phyloP scores from a whole-genome alignment of 1,284 basidiomycete genomes.

The Irpex sp. region DNA sequence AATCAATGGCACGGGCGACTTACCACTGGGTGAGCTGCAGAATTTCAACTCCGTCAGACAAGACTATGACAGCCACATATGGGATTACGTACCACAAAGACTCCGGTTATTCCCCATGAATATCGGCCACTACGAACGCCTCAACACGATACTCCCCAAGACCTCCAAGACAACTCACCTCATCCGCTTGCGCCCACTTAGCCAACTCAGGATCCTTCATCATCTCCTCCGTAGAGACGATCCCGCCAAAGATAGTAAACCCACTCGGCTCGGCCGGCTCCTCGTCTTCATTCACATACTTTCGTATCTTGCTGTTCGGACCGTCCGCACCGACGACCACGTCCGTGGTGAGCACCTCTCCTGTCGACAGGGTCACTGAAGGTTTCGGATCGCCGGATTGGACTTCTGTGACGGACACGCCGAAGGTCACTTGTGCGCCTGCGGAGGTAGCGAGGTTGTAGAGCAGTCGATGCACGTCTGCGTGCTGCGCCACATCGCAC shows the following conservation, averaged over 20 bases:
- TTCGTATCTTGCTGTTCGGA: conserved; percentile 10
- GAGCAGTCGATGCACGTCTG: conserved; percentile 41
- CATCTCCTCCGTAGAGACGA: conserved; percentile 26
- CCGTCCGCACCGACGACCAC: conserved; percentile 17
- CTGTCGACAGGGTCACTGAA: conserved; percentile 28
- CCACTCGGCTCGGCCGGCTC: neutral
- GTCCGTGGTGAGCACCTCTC: conserved; percentile 29
- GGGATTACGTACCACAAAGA: conserved; percentile 7
- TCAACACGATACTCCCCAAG: neutral
- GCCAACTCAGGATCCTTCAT: conserved; percentile 5
- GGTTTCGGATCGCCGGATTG: conserved; percentile 11
- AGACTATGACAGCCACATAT: neutral
- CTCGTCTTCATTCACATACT: conserved; percentile 3
- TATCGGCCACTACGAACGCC: conserved; percentile 11
- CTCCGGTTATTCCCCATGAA: conserved; percentile 14
- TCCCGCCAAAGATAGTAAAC: conserved; percentile 30
- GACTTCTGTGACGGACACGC: conserved; percentile 27
- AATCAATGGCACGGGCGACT: too few species aligned
- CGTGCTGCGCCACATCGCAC: conserved; percentile 7
- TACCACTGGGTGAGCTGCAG: conserved; percentile 9
- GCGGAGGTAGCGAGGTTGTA: conserved; percentile 36
- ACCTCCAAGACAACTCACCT: conserved; percentile 6
- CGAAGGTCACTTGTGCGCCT: conserved; percentile 38
- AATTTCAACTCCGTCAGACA: neutral
- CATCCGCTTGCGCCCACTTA: conserved; percentile 3